Evolutionary conservation across 2,329 filamentous ascomycete genomes (phyloP).

Genomic region (Alternaria infectoria): DNA sequence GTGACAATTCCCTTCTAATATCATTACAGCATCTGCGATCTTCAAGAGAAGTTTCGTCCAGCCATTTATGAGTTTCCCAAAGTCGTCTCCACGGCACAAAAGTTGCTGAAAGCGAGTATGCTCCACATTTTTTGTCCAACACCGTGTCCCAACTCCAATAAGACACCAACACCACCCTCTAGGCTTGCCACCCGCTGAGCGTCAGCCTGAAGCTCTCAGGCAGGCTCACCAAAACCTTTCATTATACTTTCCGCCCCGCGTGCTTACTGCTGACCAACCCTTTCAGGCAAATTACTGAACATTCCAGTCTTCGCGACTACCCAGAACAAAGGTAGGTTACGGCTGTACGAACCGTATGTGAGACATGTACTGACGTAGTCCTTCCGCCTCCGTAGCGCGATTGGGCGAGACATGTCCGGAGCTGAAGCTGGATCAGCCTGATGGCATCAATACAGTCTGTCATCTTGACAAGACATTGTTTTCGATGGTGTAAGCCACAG

Average conservation of each 20-base stretch:
- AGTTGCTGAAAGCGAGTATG: slow-evolving; percentile 58
- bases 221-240: slow-evolving; percentile 1
- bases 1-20: slow-evolving; percentile 23
- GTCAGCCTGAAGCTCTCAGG: background rate
- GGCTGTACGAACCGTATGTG: background rate
- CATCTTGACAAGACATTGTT: slow-evolving; percentile 88
- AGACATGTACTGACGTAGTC: background rate
- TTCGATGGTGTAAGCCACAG: slow-evolving; percentile 69
- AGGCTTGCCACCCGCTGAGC: background rate
- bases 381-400: slow-evolving; percentile 53
- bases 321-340: slow-evolving; percentile 64
- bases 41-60: slow-evolving; percentile 89
- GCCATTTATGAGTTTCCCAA: slow-evolving; percentile 86
- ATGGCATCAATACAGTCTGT: slow-evolving; percentile 60
- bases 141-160: background rate
- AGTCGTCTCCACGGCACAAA: slow-evolving; percentile 63
- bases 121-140: background rate
- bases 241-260: background rate
- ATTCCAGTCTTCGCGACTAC: slow-evolving; percentile 88
- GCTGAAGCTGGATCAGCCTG: slow-evolving; percentile 61
- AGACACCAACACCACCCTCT: background rate
- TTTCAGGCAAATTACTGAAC: slow-evolving; percentile 62
- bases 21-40: slow-evolving; percentile 77
- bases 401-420: slow-evolving; percentile 82
- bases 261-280: slow-evolving; percentile 12